A percentile compares a stretch with the other conserved stretches of the same genome.
phyloP scores from a whole-genome alignment of 2,329 filamentous ascomycete genomes.

The Monilinia vaccinii-corymbosi region DNA sequence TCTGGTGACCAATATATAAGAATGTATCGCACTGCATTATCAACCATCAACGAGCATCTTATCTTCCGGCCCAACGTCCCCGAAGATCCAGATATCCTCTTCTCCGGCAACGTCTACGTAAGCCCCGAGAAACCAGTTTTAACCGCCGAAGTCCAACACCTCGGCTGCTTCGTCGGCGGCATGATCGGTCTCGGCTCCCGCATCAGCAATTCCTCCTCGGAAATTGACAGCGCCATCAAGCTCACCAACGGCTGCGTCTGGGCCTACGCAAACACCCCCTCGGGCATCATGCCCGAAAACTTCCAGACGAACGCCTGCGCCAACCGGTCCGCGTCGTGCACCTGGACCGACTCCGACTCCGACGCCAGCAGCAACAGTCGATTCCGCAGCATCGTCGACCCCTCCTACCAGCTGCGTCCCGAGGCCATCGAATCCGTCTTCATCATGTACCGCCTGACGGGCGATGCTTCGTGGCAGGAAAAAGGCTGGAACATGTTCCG shows the following conservation, averaged over 20 bases:
- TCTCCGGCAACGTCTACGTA: constrained; percentile 37
- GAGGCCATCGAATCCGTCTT: constrained; percentile 61
- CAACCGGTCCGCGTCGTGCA: constrained; percentile 11
- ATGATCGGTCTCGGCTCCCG: constrained; percentile 58
- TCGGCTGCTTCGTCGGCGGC: constrained; percentile 61
- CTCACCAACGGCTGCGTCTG: constrained; percentile 54
- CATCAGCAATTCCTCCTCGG: constrained; percentile 43
- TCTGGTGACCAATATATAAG: constrained; percentile 27
- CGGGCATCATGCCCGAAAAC: constrained; percentile 52
- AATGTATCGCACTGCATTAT: constrained; percentile 36
- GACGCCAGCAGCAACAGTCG: too few relatives aligned
- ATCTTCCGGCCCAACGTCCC: constrained; percentile 37
- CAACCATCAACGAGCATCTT: constrained; percentile 34
- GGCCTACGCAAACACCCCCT: constrained; percentile 45
- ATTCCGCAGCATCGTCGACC: constrained; percentile 7
- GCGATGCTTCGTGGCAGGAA: constrained; percentile 29
- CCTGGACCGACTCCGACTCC: constrained; percentile 12
- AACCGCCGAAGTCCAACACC: constrained; percentile 41
- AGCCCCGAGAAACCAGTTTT: constrained; percentile 2
- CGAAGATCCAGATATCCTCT: constrained; percentile 35
- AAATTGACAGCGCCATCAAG: constrained; percentile 45
- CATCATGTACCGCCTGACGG: constrained; percentile 38
- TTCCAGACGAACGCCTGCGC: constrained; percentile 31
- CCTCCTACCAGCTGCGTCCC: constrained; percentile 44
- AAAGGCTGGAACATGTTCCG: constrained; percentile 39